These are phyloP conservation scores for Beta macrorhiza DNA, from an alignment of 179 eudicot species.

Conservation along the genomic window DNA sequence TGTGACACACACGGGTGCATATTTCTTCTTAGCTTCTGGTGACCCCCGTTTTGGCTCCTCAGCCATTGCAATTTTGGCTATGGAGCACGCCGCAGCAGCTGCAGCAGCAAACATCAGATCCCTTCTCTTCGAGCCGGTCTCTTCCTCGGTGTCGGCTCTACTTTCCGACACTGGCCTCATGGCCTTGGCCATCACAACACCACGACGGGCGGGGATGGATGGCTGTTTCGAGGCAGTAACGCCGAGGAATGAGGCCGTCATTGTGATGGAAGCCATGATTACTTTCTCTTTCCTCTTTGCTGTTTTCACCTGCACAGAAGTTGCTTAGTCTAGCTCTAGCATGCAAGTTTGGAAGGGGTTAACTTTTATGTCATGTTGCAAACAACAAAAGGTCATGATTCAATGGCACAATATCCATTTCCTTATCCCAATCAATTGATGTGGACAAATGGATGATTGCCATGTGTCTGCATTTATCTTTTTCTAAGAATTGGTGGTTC, in stretches of 20 bases:
- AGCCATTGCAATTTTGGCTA: slow-evolving; percentile 55
- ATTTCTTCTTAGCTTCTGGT: slow-evolving; percentile 77
- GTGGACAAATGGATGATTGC: slow-evolving; percentile 36
- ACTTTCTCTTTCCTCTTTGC: not conserved
- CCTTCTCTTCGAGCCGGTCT: slow-evolving; percentile 48
- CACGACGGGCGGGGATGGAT: slow-evolving; percentile 30
- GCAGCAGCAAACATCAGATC: slow-evolving; percentile 63
- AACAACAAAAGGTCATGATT: slow-evolving; percentile 12
- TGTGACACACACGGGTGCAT: slow-evolving; percentile 58
- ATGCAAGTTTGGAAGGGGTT: slow-evolving; percentile 10
- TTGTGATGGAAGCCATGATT: slow-evolving; percentile 64
- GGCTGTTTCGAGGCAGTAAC: slow-evolving; percentile 32
- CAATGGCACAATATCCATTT: slow-evolving; percentile 33
- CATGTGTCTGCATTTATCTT: slow-evolving; percentile 32
- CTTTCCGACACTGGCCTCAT: slow-evolving; percentile 28
- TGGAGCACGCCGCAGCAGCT: slow-evolving; percentile 48
- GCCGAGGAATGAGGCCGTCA: slow-evolving; percentile 53
- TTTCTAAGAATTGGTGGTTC: slow-evolving; percentile 20
- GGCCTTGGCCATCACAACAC: slow-evolving; percentile 52
- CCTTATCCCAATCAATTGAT: slow-evolving; percentile 41
- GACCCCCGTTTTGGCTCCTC: slow-evolving; percentile 67
- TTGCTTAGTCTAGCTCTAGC: slow-evolving; percentile 8
- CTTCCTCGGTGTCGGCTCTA: slow-evolving; percentile 25
- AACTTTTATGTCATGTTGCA: not conserved
- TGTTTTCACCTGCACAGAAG: slow-evolving; percentile 16